Evolutionary conservation across 139 green algal genomes (phyloP), one percentile per base, ranked within the genome.

Genomic region (Coccomyxa sp.): DNA sequence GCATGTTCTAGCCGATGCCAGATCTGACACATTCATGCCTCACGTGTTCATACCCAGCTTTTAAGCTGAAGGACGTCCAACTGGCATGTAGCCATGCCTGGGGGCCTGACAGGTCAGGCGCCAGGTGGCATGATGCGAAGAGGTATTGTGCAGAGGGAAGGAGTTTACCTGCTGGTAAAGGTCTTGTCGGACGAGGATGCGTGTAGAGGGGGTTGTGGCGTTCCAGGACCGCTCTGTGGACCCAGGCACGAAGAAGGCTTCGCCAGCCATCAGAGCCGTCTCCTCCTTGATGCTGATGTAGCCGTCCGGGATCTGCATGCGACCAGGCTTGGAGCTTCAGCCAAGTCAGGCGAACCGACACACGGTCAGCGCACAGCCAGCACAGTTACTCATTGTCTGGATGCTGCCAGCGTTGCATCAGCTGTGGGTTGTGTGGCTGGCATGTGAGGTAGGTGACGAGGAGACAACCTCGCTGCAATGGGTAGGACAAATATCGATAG

Each of bases 211-310:
- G 8, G 73, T 58, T 6, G 44, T 54, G n/a, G 78, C 69, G 72
- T 88, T 88, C 84, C 84, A 86, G 1, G 70, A 34, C 55, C 81
- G 68, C 44, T 40, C 74, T 29, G 24, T 29, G 31, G 39, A 40
- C 3, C 84, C 84, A 0, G 84, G 84, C 27, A 86, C 70, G 55
- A 83, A 84, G 50, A 88, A 88, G 38, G 76, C 55, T 78, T 81
- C 77, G 50, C 55, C 78, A 6, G 27, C 41, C 73, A 83, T 82
- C 55, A 83, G 58, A 14, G 37, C 64, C 27, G 29, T 38, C 50
- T 89, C 85, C 27, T 91, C 85, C 31, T 78, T 74, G 31, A 83
- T 70, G 34, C 83, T 41, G 8, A 39, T 8, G 58, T 90, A 91
- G 8, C 72, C 78, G 10, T 33, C 18, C 0, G 87, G 87, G n/a